These are phyloP conservation scores for Strobilomyces echinocephalus DNA, from an alignment of 768 basidiomycete species.

Conservation along the genomic window DNA sequence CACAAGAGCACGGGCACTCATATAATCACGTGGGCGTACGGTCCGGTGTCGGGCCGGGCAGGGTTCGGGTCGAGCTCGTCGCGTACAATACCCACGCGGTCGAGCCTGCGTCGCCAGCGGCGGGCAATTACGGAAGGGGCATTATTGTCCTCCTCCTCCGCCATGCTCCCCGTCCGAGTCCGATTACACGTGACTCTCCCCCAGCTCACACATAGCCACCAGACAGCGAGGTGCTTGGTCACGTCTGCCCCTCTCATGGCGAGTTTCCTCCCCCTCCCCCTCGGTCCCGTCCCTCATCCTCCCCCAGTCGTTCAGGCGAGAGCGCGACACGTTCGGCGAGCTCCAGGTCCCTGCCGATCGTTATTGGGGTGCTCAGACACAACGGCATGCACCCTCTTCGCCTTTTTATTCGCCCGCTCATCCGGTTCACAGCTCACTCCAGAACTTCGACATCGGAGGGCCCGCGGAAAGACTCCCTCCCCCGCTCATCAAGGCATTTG, in stretches of 20 bases:
- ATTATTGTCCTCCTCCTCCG: neutral
- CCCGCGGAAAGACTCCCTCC: conserved; percentile 87
- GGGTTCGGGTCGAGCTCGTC: neutral
- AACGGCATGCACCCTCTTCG: conserved; percentile 50
- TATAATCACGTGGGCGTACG: conserved; percentile 28
- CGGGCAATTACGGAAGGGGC: conserved; percentile 11
- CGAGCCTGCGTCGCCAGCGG: neutral
- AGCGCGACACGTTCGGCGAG: conserved; percentile 95
- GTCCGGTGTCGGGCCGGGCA: neutral
- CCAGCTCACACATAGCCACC: neutral
- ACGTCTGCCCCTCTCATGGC: conserved; percentile 33
- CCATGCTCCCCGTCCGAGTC: conserved; percentile 16
- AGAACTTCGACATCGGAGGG: conserved; percentile 99
- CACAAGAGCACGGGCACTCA: neutral
- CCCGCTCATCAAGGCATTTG: conserved; percentile 97
- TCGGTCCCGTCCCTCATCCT: neutral
- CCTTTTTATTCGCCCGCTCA: conserved; percentile 5
- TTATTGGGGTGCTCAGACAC: conserved; percentile 99
- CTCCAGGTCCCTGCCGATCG: conserved; percentile 81
- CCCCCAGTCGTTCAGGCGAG: conserved; percentile 61
- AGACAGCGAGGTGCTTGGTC: conserved; percentile 20
- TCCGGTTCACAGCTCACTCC: conserved; percentile 58
- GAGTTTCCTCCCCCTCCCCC: conserved; percentile 18
- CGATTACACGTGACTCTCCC: conserved; percentile 24
- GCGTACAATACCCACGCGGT: neutral